A percentile compares a stretch with the other conserved stretches of the same genome.
These are phyloP conservation scores for Botryotinia convoluta DNA, from an alignment of 2,329 filamentous ascomycete species.

Conservation along the genomic window DNA sequence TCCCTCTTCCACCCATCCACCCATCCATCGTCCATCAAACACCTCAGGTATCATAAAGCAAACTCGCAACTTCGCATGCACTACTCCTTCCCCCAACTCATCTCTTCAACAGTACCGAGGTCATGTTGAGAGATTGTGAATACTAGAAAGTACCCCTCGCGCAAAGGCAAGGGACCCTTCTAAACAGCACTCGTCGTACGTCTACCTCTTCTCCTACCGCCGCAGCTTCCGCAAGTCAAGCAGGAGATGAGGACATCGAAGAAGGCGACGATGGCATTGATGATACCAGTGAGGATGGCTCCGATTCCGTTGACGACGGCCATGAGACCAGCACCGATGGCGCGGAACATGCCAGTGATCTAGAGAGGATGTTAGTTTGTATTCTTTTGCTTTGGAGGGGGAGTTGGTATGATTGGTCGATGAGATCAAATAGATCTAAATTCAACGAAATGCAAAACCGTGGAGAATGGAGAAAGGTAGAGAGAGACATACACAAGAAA, in stretches of 20 bases:
- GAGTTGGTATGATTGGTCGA: no score
- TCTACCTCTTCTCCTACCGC: slow-evolving; percentile 29
- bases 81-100: neutral
- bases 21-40: neutral
- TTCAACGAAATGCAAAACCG: neutral
- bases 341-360: slow-evolving; percentile 37
- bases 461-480: neutral
- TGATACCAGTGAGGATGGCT: slow-evolving; percentile 36
- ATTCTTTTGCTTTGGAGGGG: slow-evolving; percentile 9
- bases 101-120: neutral
- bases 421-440: neutral
- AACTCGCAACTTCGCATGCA: neutral
- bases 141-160: neutral
- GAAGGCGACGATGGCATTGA: slow-evolving; percentile 37
- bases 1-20: neutral
- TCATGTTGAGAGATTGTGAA: neutral
- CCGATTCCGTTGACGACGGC: slow-evolving; percentile 55
- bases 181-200: slow-evolving; percentile 31
- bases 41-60: neutral
- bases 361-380: slow-evolving; percentile 21
- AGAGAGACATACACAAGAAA: slow-evolving; percentile 39
- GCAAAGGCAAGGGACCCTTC: slow-evolving; percentile 12
- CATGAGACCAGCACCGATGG: slow-evolving; percentile 41
- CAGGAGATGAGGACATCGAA: slow-evolving; percentile 41
- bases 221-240: slow-evolving; percentile 39